These are phyloP conservation scores for Rhodosporidiobolus sp. DNA, from an alignment of 768 basidiomycete species.

Conservation along the genomic window DNA sequence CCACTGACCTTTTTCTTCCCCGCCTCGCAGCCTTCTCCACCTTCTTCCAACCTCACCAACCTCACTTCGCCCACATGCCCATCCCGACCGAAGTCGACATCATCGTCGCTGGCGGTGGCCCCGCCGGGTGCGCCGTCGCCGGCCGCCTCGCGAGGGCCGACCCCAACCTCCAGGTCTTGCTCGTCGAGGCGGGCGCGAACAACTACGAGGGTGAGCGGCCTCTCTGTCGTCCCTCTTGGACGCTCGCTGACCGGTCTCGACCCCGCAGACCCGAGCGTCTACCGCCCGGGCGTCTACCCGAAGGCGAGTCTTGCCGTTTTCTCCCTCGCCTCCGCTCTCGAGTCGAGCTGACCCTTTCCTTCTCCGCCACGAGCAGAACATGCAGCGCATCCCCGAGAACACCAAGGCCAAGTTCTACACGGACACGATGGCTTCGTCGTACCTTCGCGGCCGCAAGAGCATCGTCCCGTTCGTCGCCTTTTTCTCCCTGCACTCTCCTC, in stretches of 20 bases:
- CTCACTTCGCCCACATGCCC: not conserved
- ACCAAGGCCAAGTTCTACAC: constrained; percentile 62
- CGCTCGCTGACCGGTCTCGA: not conserved
- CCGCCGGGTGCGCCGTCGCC: constrained; percentile 62
- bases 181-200: constrained; percentile 57
- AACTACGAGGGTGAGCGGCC: constrained; percentile 12
- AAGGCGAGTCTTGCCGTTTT: constrained; percentile 59
- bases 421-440: constrained; percentile 59
- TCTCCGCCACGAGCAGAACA: constrained; percentile 59
- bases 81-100: constrained; percentile 62
- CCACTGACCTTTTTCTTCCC: not conserved
- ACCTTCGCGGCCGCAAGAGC: constrained; percentile 62
- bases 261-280: constrained; percentile 71
- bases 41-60: not conserved
- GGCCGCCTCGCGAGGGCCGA: constrained; percentile 69
- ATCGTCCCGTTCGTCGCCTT: constrained; percentile 63
- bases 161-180: constrained; percentile 69
- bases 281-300: constrained; percentile 51
- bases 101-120: constrained; percentile 58
- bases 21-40: not conserved
- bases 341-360: not conserved
- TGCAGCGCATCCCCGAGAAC: constrained; percentile 63
- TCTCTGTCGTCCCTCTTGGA: not conserved
- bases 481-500: not conserved
- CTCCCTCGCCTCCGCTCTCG: not conserved